These are phyloP conservation scores for Cryomyces minteri DNA, from an alignment of 495 filamentous ascomycete species.

Conservation along the genomic window DNA sequence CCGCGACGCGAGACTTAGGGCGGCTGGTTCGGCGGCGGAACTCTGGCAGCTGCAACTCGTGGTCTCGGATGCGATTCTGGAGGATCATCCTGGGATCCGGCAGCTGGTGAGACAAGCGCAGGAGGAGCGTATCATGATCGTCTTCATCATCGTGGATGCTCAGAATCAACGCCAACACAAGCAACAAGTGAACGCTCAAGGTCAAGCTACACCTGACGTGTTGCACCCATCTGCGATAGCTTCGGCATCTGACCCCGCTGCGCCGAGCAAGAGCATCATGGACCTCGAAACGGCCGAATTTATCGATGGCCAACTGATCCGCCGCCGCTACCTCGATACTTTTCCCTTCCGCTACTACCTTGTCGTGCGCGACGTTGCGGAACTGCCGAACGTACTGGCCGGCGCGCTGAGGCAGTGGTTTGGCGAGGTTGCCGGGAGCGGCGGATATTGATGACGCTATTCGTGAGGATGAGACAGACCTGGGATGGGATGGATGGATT, in stretches of 20 bases:
- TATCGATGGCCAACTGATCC: constrained; percentile 45
- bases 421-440: constrained; percentile 53
- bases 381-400: constrained; percentile 76
- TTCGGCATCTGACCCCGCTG: constrained; percentile 16
- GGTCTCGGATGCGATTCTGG: constrained; percentile 82
- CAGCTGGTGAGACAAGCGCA: constrained; percentile 69
- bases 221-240: background rate
- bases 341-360: constrained; percentile 96
- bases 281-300: constrained; percentile 71
- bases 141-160: constrained; percentile 90
- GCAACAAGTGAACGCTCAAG: constrained; percentile 9
- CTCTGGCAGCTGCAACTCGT: constrained; percentile 95
- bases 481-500: background rate
- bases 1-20: constrained; percentile 47
- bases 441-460: constrained; percentile 12
- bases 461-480: background rate
- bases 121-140: constrained; percentile 92
- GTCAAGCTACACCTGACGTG: constrained; percentile 2
- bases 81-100: constrained; percentile 68
- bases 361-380: constrained; percentile 77
- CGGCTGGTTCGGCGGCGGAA: constrained; percentile 44
- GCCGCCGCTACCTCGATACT: constrained; percentile 70
- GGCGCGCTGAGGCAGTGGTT: constrained; percentile 91
- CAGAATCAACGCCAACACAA: constrained; percentile 14
- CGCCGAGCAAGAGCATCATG: constrained; percentile 37